Percentiles rank a stretch among this genome's conserved stretches.
These are phyloP conservation scores for Puccinia hordei DNA, from an alignment of 1,284 basidiomycete species.

Conservation along the genomic window DNA sequence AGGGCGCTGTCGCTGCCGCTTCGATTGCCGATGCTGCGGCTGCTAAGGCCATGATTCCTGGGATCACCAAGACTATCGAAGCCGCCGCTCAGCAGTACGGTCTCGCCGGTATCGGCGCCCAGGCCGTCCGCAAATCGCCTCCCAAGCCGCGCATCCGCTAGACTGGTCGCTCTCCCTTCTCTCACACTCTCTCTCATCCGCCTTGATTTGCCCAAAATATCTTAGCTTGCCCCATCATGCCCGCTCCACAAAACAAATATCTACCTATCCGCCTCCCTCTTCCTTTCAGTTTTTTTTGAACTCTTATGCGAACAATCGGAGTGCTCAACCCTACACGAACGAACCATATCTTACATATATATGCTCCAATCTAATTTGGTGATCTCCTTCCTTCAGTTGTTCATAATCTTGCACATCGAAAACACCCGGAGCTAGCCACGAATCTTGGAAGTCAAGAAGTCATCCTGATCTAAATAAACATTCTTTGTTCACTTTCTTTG, in stretches of 20 bases:
- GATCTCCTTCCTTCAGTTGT: no score
- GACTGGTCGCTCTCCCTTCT: neutral
- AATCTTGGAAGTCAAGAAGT: no score
- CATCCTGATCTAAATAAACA: no score
- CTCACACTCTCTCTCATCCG: neutral
- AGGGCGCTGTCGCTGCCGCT: constrained; percentile 22
- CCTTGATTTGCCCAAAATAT: neutral
- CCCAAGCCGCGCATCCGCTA: neutral
- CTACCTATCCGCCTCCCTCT: neutral
- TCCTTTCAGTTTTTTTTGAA: neutral
- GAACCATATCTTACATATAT: no score
- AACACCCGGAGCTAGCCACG: no score
- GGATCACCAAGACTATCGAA: neutral
- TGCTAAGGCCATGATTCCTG: constrained; percentile 29
- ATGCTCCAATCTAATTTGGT: no score
- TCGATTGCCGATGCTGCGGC: constrained; percentile 17
- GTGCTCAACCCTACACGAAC: no score
- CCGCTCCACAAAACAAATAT: neutral
- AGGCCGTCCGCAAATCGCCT: constrained; percentile 9
- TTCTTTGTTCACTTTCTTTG: no score
- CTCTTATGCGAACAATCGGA: no score
- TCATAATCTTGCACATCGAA: no score
- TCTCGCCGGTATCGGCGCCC: constrained; percentile 21
- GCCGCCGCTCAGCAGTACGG: constrained; percentile 25
- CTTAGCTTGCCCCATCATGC: neutral